Evolutionary conservation across 768 basidiomycete species (phyloP).

Genomic region (Rhizopogon sp.): DNA sequence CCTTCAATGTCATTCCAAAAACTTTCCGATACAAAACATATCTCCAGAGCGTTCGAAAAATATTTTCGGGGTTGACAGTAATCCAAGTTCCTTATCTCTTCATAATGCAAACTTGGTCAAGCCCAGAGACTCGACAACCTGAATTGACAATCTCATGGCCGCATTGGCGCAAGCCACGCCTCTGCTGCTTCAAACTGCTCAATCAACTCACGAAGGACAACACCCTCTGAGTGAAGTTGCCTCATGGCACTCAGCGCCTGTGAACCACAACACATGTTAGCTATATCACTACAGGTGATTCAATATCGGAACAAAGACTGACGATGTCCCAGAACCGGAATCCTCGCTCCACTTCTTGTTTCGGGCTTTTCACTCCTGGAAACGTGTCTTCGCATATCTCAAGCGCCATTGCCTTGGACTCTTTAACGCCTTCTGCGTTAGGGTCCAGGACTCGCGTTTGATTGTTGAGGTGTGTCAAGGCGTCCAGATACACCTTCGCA

Average conservation of each 20-base stretch:
- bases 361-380: slow-evolving; percentile 83
- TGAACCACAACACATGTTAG: slow-evolving; percentile 18
- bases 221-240: slow-evolving; percentile 77
- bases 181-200: slow-evolving; percentile 97
- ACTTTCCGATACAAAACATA: background rate
- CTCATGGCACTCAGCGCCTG: slow-evolving; percentile 87
- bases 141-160: slow-evolving; percentile 48
- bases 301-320: slow-evolving; percentile 28
- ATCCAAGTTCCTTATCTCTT: background rate
- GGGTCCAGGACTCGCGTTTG: slow-evolving; percentile 72
- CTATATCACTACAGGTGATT: slow-evolving; percentile 11
- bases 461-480: slow-evolving; percentile 83
- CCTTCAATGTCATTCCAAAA: background rate
- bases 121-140: slow-evolving; percentile 2
- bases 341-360: slow-evolving; percentile 88
- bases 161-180: slow-evolving; percentile 88
- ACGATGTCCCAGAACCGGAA: slow-evolving; percentile 99
- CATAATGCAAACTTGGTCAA: background rate
- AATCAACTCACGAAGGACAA: slow-evolving; percentile 81
- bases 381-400: slow-evolving; percentile 94
- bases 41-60: slow-evolving; percentile 1
- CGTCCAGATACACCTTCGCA: slow-evolving; percentile 94
- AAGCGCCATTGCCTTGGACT: slow-evolving; percentile 83
- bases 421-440: slow-evolving; percentile 71
- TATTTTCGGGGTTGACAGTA: background rate